Percentiles rank a stretch among this genome's conserved stretches.
Conservation (phyloP, 345 rosid species). For the Balakata baccata region DNA sequence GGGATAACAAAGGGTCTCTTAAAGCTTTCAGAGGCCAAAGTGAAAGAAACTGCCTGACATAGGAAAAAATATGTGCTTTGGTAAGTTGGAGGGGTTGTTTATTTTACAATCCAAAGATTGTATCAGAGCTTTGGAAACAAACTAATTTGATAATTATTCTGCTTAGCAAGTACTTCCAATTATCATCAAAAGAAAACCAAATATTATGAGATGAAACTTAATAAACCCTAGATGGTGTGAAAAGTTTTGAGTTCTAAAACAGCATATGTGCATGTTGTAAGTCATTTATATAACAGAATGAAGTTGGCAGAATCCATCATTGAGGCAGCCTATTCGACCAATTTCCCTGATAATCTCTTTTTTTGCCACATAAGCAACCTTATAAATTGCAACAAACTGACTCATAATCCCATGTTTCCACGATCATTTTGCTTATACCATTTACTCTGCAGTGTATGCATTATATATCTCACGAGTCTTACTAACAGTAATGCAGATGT, state of each 20-base stretch:
- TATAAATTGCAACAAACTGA: not conserved
- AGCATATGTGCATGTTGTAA: not conserved
- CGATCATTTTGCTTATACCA: not conserved
- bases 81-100: not conserved
- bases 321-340: not conserved
- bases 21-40: not conserved
- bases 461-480: not conserved
- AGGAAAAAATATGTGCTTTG: not conserved
- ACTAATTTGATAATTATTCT: not conserved
- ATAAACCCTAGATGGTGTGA: not conserved
- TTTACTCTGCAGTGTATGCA: not conserved
- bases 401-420: not conserved
- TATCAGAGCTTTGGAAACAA: not conserved
- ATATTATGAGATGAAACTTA: not conserved
- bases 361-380: not conserved
- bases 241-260: not conserved
- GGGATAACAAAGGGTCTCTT: not conserved
- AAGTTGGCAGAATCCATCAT: not conserved
- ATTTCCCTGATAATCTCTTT: not conserved
- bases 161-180: not conserved
- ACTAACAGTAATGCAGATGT: not conserved
- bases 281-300: no score
- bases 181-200: not conserved
- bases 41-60: not conserved
- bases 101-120: not conserved